Percentiles rank a stretch among this genome's conserved stretches.
Conservation (phyloP, 257 asterid genomes). For the Solanum chmielewskii region DNA sequence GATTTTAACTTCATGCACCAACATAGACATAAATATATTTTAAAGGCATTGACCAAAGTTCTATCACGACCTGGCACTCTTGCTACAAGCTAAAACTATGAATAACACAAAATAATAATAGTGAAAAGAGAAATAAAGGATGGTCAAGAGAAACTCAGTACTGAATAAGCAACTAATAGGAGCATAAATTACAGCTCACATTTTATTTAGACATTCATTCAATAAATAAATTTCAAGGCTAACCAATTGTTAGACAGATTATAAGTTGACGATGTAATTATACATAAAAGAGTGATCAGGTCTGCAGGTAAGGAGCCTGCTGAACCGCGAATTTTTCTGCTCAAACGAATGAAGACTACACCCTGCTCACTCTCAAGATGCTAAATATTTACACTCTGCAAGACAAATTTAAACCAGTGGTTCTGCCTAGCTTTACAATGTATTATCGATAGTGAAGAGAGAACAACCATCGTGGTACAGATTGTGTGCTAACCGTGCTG, state of each 20-base stretch:
- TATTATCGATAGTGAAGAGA: not conserved
- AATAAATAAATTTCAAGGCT: not conserved
- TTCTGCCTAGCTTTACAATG: not conserved
- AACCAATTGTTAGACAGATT: not conserved
- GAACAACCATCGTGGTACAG: not conserved
- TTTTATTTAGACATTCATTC: not conserved
- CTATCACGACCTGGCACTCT: not conserved
- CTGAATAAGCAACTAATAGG: not conserved
- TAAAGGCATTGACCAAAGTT: not conserved
- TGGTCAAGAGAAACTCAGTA: not conserved
- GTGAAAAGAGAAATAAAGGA: not conserved
- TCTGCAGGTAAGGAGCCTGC: not conserved
- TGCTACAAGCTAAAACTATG: not conserved
- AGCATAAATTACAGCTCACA: not conserved
- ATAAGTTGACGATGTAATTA: not conserved
- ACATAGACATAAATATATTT: not conserved
- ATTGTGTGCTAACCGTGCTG: not conserved
- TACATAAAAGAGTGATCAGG: not conserved
- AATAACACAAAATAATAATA: not conserved
- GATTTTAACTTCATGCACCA: not conserved
- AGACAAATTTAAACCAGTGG: not conserved
- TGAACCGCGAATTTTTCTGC: not conserved
- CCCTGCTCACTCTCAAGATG: conserved; percentile 1
- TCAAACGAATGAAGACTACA: conserved; percentile 2
- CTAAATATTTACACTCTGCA: conserved; percentile 1